Percentiles rank a stretch among this genome's conserved stretches.
Conservation (phyloP, 805 yeast species). For the Komagataella pastoris region DNA sequence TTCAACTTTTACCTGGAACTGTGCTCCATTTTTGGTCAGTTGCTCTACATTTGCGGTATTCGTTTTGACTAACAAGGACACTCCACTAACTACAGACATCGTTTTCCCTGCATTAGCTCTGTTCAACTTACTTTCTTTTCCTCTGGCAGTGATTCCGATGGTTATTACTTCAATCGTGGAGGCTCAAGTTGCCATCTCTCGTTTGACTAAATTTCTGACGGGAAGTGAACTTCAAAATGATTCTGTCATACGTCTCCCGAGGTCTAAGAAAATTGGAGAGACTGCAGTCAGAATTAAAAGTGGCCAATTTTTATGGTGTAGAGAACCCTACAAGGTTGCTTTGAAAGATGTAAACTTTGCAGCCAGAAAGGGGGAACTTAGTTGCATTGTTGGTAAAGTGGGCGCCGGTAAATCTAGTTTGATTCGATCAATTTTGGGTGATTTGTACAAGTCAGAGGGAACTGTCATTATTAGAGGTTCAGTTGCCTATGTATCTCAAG, state of each 20-base stretch:
- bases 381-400: constrained; percentile 81
- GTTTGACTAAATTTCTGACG: constrained; percentile 63
- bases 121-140: constrained; percentile 82
- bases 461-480: constrained; percentile 59
- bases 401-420: constrained; percentile 86
- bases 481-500: constrained; percentile 83
- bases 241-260: constrained; percentile 42
- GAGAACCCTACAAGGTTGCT: constrained; percentile 61
- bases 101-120: constrained; percentile 86
- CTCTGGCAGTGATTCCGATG: constrained; percentile 85
- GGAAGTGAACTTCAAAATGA: constrained; percentile 72
- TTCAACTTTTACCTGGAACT: constrained; percentile 63
- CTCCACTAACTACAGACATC: constrained; percentile 74
- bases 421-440: constrained; percentile 71
- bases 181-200: constrained; percentile 68
- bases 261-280: constrained; percentile 46
- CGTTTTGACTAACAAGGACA: constrained; percentile 39
- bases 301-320: constrained; percentile 71
- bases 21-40: constrained; percentile 83
- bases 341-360: constrained; percentile 45
- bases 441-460: constrained; percentile 66
- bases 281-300: constrained; percentile 27
- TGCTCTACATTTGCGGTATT: constrained; percentile 82
- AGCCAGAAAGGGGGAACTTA: constrained; percentile 64
- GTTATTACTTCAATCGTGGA: constrained; percentile 79